A percentile compares a stretch with the other conserved stretches of the same genome.
Conservation (phyloP, 2,329 filamentous ascomycete species). For the Aspergillus cejpii region DNA sequence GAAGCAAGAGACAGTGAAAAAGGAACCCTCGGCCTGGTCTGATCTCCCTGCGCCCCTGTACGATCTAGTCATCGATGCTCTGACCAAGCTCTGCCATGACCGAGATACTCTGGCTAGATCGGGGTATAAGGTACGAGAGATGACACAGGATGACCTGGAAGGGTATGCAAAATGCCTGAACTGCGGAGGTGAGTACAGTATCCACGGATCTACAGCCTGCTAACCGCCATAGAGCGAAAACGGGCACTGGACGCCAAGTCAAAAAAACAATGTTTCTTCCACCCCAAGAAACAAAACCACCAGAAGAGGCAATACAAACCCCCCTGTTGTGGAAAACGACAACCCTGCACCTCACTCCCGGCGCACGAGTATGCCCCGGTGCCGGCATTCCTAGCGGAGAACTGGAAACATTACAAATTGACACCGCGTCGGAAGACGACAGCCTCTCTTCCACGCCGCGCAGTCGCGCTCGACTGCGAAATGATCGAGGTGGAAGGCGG, state of each 20-base stretch:
- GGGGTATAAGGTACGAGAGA: neutral
- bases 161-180: neutral
- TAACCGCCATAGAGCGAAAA: neutral
- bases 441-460: constrained; percentile 6
- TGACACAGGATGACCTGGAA: neutral
- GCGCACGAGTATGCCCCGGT: neutral
- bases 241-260: neutral
- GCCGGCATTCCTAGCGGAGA: neutral
- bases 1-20: neutral
- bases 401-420: neutral
- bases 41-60: neutral
- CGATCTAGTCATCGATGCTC: neutral
- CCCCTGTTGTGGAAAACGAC: neutral
- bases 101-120: neutral
- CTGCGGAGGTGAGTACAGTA: neutral
- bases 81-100: neutral
- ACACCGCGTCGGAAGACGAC: neutral
- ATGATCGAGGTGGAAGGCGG: constrained; percentile 39
- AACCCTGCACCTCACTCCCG: neutral
- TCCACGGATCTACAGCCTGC: neutral
- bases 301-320: neutral
- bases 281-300: neutral
- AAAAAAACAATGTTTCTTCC: neutral
- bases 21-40: neutral
- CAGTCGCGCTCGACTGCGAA: constrained; percentile 46